Percentiles rank a stretch among this genome's conserved stretches.
phyloP scores from a whole-genome alignment of 768 basidiomycete genomes.

The Boletales sp. region DNA sequence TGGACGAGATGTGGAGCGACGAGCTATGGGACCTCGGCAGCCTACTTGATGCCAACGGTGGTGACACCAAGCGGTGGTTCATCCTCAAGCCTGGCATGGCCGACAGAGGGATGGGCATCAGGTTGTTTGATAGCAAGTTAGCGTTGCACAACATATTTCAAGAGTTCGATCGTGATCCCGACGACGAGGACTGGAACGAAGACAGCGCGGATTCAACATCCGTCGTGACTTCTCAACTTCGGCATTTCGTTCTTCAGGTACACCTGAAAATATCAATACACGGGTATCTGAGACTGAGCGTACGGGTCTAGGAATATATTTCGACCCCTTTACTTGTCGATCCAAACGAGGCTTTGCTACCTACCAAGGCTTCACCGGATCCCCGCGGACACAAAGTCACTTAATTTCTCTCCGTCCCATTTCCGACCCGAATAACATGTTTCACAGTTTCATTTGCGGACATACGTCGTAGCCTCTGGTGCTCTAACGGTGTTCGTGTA shows the following conservation, averaged over 20 bases:
- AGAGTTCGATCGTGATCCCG: conserved; percentile 65
- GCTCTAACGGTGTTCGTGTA: conserved; percentile 80
- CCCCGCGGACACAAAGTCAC: conserved; percentile 60
- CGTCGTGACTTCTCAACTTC: conserved; percentile 79
- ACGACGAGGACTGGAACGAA: conserved; percentile 52
- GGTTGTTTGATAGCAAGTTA: conserved; percentile 79
- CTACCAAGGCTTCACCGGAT: conserved; percentile 9
- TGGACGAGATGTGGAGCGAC: conserved; percentile 90
- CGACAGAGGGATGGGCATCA: conserved; percentile 92
- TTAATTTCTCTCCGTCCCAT: conserved; percentile 4
- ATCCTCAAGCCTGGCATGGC: conserved; percentile 98
- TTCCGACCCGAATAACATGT: conserved; percentile 9
- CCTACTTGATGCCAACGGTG: conserved; percentile 43
- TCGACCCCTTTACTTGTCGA: conserved; percentile 74
- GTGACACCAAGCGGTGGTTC: conserved; percentile 61
- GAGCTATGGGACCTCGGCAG: conserved; percentile 86
- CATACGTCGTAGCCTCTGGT: conserved; percentile 78
- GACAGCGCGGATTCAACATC: conserved; percentile 38
- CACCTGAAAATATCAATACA: background rate
- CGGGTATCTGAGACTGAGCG: conserved; percentile 4
- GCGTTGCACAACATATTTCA: conserved; percentile 72
- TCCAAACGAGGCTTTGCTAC: conserved; percentile 43
- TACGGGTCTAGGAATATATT: conserved; percentile 72
- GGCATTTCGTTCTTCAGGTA: conserved; percentile 97
- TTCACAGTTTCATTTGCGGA: conserved; percentile 86